phyloP scores from a whole-genome alignment of 129 eudicot genomes.

The Smallanthus sonchifolius region DNA sequence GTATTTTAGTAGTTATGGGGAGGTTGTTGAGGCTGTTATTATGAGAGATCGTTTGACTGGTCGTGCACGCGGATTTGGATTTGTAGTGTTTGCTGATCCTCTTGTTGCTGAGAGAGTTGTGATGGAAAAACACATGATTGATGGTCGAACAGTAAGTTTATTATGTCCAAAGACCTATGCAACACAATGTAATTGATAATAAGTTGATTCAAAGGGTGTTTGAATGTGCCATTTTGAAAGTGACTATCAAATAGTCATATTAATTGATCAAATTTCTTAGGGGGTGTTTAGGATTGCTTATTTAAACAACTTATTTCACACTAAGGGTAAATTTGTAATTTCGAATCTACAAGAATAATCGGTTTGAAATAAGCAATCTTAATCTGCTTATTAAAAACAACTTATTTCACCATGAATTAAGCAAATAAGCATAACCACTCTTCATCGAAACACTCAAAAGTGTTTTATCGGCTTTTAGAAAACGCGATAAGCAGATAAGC shows the following conservation, averaged over 20 bases:
- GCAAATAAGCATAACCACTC: neutral
- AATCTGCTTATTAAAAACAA: neutral
- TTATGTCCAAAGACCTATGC: neutral
- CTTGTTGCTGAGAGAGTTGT: constrained; percentile 75
- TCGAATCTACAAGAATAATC: neutral
- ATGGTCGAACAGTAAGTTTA: constrained; percentile 73
- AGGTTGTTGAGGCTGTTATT: constrained; percentile 71
- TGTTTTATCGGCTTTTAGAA: neutral
- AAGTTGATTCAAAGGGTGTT: neutral
- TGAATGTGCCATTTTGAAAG: neutral
- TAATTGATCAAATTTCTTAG: neutral
- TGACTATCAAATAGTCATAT: neutral
- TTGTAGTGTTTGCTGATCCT: constrained; percentile 76
- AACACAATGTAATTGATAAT: constrained; percentile 9
- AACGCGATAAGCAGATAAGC: neutral
- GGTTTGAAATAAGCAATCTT: neutral
- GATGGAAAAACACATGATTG: constrained; percentile 77
- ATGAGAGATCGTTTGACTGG: constrained; percentile 86
- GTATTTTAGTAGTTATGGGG: constrained; percentile 67
- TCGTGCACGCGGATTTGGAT: constrained; percentile 87
- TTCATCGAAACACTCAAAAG: neutral
- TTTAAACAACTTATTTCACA: neutral
- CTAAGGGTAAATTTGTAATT: neutral
- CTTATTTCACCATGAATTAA: neutral
- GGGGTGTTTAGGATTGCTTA: neutral